Evolutionary conservation across 2,329 filamentous ascomycete genomes (phyloP), one percentile per base, ranked within the genome.

Genomic region (Xylaria sp.): DNA sequence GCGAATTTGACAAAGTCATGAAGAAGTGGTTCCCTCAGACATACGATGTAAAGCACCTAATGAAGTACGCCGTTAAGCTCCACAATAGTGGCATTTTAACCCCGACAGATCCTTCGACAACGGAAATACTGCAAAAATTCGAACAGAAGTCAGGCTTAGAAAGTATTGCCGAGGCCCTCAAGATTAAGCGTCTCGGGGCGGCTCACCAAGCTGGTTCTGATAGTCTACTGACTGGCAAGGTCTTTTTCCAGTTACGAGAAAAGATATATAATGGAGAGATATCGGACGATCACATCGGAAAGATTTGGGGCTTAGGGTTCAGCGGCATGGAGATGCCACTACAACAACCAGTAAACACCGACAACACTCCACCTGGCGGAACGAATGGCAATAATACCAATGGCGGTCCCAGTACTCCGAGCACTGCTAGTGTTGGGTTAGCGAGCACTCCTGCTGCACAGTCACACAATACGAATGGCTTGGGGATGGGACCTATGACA

Each of bases 21-120:
- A 93, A 93, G 78, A 91, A 93, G 56, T 98, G 95, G 85, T 99
- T 99, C 80, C 96, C 96, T 0, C 91, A 91, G 20, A 89, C 97
- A 0, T 97, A 96, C 80, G 96, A 99, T 79, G 96, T 99, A 74
- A 99, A 99, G 83, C 97, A 96, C 80, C 88, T 99, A 50, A 95
- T 98, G 89, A 97, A 97, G 79, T 90, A 94, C 76, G 94, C 94
- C 34, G 91, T 92, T 73, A 88, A 88, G 74, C 87, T 91, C 63
- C 88, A 92, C 78, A 88, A 88, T 65, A 86, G 87, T 59, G 88
- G 83, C 78, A 91, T 89, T 60, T 80, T 89, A 13, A 90, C 87
- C 9, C 90, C 88, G 56, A 84, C 87, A 63, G 91, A 92, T 68
- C 86, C 88, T 2, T 84, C 85, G 66, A 91, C 89, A 18, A 85